These are phyloP conservation scores for Aaosphaeria pasadenensis DNA, from an alignment of 2,329 filamentous ascomycete species.

Conservation along the genomic window DNA sequence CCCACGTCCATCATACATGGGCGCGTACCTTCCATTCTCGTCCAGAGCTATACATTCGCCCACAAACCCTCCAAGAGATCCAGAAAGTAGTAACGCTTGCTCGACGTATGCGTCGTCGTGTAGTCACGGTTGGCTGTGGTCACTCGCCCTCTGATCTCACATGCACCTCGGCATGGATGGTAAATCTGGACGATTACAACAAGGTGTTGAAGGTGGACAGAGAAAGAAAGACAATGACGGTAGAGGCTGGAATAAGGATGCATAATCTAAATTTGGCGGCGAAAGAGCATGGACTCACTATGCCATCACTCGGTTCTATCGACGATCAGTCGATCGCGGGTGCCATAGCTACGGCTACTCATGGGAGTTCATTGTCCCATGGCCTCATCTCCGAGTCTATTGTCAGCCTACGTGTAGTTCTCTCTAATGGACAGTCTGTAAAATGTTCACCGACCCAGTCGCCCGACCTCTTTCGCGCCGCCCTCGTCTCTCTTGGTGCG, in stretches of 20 bases:
- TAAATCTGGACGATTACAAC: slow-evolving; percentile 85
- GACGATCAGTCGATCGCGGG: slow-evolving; percentile 91
- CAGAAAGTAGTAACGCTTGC: slow-evolving; percentile 81
- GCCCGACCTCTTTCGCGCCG: slow-evolving; percentile 80
- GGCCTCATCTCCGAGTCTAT: slow-evolving; percentile 82
- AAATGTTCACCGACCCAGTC: slow-evolving; percentile 67
- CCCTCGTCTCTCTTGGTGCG: slow-evolving; percentile 81
- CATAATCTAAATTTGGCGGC: slow-evolving; percentile 70
- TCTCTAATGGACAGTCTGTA: slow-evolving; percentile 74
- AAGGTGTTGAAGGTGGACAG: slow-evolving; percentile 68
- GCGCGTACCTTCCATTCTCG: slow-evolving; percentile 86
- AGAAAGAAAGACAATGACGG: slow-evolving; percentile 64
- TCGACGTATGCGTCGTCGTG: slow-evolving; percentile 71
- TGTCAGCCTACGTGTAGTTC: slow-evolving; percentile 70
- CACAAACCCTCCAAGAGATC: slow-evolving; percentile 74
- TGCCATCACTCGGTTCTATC: slow-evolving; percentile 93
- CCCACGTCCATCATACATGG: slow-evolving; percentile 87
- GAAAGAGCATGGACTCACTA: slow-evolving; percentile 71
- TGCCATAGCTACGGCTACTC: slow-evolving; percentile 88
- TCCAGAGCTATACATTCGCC: slow-evolving; percentile 88
- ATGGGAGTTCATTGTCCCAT: slow-evolving; percentile 81
- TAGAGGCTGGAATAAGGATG: slow-evolving; percentile 87
- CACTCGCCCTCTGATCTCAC: slow-evolving; percentile 92
- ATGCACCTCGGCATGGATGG: slow-evolving; percentile 88
- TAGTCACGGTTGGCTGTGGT: slow-evolving; percentile 84